phyloP scores from a whole-genome alignment of 768 basidiomycete species.

The Peribolospora kevripleyi region DNA sequence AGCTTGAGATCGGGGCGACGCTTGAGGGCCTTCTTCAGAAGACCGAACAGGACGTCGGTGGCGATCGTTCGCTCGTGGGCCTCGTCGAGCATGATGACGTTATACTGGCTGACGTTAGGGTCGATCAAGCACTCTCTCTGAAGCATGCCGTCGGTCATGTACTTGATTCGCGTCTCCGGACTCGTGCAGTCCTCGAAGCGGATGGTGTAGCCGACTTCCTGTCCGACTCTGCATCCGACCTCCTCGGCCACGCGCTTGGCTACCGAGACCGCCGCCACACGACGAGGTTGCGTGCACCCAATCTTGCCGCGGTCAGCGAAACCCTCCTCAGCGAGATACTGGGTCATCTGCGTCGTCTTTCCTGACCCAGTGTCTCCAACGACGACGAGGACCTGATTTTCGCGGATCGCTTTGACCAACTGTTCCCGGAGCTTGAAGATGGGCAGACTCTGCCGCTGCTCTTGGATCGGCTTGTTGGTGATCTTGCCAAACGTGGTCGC shows the following conservation, averaged over 20 bases:
- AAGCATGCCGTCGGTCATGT: slow-evolving; percentile 99
- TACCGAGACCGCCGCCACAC: slow-evolving; percentile 97
- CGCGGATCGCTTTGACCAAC: slow-evolving; percentile 58
- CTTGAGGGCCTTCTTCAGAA: slow-evolving; percentile 86
- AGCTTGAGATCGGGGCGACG: slow-evolving; percentile 85
- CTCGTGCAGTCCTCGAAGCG: slow-evolving; percentile 99
- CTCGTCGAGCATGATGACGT: slow-evolving; percentile 94
- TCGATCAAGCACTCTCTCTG: slow-evolving; percentile 92
- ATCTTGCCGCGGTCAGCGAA: slow-evolving; percentile 74
- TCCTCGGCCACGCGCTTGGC: slow-evolving; percentile 97
- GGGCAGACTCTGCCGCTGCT: slow-evolving; percentile 70
- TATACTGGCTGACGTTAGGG: slow-evolving; percentile 74
- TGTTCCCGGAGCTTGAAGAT: slow-evolving; percentile 87
- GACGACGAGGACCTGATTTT: slow-evolving; percentile 95
- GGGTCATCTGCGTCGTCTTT: slow-evolving; percentile 97
- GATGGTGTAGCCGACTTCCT: slow-evolving; percentile 94
- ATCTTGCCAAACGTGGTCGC: slow-evolving; percentile 88
- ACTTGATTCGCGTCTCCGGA: slow-evolving; percentile 96
- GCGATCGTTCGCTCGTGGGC: slow-evolving; percentile 95
- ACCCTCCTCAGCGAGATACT: slow-evolving; percentile 87
- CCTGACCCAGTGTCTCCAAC: slow-evolving; percentile 97
- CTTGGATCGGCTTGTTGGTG: slow-evolving; percentile 68
- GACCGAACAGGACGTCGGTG: slow-evolving; percentile 92
- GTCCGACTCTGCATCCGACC: slow-evolving; percentile 87
- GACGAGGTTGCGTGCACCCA: slow-evolving; percentile 94